Evolutionary conservation across 352 stramenopile genomes (phyloP).

Genomic region (Plasmopara muralis): DNA sequence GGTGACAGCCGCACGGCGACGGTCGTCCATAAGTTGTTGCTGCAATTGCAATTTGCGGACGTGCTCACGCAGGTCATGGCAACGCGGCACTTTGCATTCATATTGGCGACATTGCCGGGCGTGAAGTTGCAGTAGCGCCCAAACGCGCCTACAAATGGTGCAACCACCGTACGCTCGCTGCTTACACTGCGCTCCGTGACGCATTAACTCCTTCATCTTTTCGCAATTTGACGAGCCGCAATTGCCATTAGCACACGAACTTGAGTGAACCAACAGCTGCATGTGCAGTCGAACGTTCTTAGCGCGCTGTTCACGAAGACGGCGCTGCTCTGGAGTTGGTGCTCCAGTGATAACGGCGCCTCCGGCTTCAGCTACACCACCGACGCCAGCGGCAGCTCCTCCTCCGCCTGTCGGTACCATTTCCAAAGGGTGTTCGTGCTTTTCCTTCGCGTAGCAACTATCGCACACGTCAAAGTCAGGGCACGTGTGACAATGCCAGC

Average conservation of each 20-base stretch:
- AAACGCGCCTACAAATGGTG: slow-evolving; percentile 95
- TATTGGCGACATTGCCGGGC: slow-evolving; percentile 92
- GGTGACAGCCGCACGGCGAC: slow-evolving; percentile 84
- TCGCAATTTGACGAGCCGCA: slow-evolving; percentile 96
- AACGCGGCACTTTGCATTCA: slow-evolving; percentile 94
- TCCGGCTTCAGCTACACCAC: slow-evolving; percentile 15
- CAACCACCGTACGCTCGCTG: slow-evolving; percentile 89
- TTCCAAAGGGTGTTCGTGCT: slow-evolving; percentile 71
- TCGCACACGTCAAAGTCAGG: slow-evolving; percentile 88
- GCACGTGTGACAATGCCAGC: slow-evolving; percentile 87
- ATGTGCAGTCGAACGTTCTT: slow-evolving; percentile 97
- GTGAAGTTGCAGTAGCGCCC: slow-evolving; percentile 96
- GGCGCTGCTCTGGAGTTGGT: slow-evolving; percentile 59
- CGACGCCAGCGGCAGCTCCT: slow-evolving; percentile 8
- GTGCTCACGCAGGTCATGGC: slow-evolving; percentile 92
- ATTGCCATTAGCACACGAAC: slow-evolving; percentile 87
- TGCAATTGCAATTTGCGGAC: slow-evolving; percentile 94
- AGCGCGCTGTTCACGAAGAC: slow-evolving; percentile 77
- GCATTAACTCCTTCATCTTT: slow-evolving; percentile 98
- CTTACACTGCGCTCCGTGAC: slow-evolving; percentile 93
- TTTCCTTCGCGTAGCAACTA: slow-evolving; percentile 78
- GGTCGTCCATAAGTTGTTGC: slow-evolving; percentile 97
- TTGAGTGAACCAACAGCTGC: slow-evolving; percentile 96
- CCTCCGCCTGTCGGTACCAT: slow-evolving; percentile 72
- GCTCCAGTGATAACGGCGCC: slow-evolving; percentile 17